Percentiles rank a stretch among this genome's conserved stretches.
Conservation (phyloP, 225 moss, liverwort and hornwort genomes). For the Sphagnum tenellum region DNA sequence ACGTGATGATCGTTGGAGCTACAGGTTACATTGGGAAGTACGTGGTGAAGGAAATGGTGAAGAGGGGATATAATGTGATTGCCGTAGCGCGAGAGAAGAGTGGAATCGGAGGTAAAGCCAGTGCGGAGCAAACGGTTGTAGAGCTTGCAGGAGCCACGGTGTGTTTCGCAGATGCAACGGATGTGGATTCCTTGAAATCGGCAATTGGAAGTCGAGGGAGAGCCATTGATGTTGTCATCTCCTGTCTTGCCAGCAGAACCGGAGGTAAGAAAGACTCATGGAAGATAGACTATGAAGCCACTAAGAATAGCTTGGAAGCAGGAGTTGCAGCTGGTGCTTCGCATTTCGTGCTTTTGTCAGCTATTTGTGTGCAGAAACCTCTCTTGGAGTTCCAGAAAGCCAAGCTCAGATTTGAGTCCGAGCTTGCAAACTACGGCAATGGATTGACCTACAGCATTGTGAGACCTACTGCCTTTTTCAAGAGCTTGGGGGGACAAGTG, state of each 20-base stretch:
- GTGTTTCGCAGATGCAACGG: conserved; percentile 70
- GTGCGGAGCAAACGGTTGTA: conserved; percentile 34
- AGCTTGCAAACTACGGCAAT: conserved; percentile 43
- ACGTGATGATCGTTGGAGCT: conserved; percentile 59
- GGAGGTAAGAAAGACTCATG: conserved; percentile 95
- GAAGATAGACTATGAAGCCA: conserved; percentile 83
- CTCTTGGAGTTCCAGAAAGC: conserved; percentile 84
- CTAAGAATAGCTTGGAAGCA: conserved; percentile 74
- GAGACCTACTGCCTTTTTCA: conserved; percentile 93
- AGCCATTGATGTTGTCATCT: conserved; percentile 67
- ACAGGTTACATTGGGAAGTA: conserved; percentile 96
- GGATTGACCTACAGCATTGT: conserved; percentile 77
- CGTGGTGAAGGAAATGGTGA: conserved; percentile 88
- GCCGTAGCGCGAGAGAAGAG: conserved; percentile 81
- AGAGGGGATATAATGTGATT: conserved; percentile 78
- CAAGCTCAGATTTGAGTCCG: conserved; percentile 78
- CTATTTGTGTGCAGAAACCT: conserved; percentile 96
- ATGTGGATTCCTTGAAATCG: conserved; percentile 34
- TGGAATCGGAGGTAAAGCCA: conserved; percentile 71
- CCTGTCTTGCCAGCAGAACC: conserved; percentile 77
- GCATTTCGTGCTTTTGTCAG: conserved; percentile 92
- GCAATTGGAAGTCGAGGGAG: conserved; percentile 27
- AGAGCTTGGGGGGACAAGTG: conserved; percentile 95
- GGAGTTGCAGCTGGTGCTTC: conserved; percentile 61
- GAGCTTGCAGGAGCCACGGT: conserved; percentile 59